Evolutionary conservation across 768 basidiomycete genomes (phyloP), one percentile per base, ranked within the genome.

Genomic region (Panaeolus papilionaceus): DNA sequence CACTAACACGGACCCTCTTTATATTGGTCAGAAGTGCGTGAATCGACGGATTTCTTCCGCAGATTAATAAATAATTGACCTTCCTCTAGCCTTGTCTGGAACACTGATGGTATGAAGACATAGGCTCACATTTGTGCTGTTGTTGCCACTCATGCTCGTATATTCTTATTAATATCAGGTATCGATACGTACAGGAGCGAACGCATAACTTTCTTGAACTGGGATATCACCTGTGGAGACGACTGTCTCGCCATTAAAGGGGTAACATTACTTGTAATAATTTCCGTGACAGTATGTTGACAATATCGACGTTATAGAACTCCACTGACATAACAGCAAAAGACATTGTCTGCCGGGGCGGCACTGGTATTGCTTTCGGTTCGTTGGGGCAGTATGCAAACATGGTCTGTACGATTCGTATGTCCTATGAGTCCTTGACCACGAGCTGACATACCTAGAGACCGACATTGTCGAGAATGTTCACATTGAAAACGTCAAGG

Each of bases 191-290:
- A 84, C 69, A 80, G 86, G 38, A 85, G 85, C 66, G 80, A 85
- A 66, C 72, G 77, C 5, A 74, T 89, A 44, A 75, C 81, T 4
- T 71, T 89, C 64, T 68, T 83, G 40, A 86, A 89, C 72, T 88
- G 84, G 84, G 86, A 89, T 74, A 79, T 88, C 20, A 88, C 86
- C 18, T 85, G 82, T 65, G 87, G 88, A n/a, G 88, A 89, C 70
- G 87, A 89, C 69, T 89, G 87, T 66, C 75, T 88, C 23, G 87
- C 86, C 8, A 86, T 88, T 77, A 88, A 89, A 78, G 87, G 87
- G 7, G 86, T 88, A 71, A 33, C 84, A 74, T 65, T 12, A 40
- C 64, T 38, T n/a, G 26, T 2, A 62, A 20, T 26, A 40, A 42
- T 16, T 12, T n/a, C 38, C 16, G 16, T 7, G 42, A 7, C 9